These are phyloP conservation scores for Rhododendron kiyosumense DNA, from an alignment of 148 eudicot genomes.

Conservation along the genomic window DNA sequence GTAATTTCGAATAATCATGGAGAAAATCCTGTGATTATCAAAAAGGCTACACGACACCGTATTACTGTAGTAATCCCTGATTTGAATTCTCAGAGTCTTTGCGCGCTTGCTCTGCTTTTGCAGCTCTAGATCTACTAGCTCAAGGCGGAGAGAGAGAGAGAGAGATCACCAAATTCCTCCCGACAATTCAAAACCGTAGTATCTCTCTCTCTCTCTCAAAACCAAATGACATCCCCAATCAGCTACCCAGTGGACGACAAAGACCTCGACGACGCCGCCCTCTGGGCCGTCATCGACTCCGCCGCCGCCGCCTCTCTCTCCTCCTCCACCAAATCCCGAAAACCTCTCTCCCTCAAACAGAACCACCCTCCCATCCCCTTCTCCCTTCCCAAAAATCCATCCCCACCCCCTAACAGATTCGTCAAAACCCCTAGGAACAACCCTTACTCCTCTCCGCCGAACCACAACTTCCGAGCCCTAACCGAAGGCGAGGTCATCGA, in stretches of 20 bases:
- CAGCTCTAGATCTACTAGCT: neutral
- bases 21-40: neutral
- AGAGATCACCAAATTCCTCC: neutral
- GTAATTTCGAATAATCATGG: neutral
- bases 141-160: neutral
- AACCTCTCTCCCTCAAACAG: conserved; percentile 37
- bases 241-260: conserved; percentile 55
- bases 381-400: conserved; percentile 9
- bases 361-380: conserved; percentile 31
- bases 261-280: conserved; percentile 78
- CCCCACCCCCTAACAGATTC: conserved; percentile 17
- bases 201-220: neutral
- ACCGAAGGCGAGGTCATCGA: conserved; percentile 26
- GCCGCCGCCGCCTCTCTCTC: conserved; percentile 66
- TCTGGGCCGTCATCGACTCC: conserved; percentile 90
- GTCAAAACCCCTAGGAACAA: conserved; percentile 15
- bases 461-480: conserved; percentile 2
- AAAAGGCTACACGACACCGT: neutral
- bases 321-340: conserved; percentile 32
- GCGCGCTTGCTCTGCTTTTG: conserved; percentile 1
- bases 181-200: neutral
- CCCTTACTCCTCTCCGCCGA: neutral
- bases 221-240: conserved; percentile 34
- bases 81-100: conserved; percentile 1
- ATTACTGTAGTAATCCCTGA: neutral